Evolutionary conservation across 306 rosid species (phyloP).

Genomic region (Cucumis melo): DNA sequence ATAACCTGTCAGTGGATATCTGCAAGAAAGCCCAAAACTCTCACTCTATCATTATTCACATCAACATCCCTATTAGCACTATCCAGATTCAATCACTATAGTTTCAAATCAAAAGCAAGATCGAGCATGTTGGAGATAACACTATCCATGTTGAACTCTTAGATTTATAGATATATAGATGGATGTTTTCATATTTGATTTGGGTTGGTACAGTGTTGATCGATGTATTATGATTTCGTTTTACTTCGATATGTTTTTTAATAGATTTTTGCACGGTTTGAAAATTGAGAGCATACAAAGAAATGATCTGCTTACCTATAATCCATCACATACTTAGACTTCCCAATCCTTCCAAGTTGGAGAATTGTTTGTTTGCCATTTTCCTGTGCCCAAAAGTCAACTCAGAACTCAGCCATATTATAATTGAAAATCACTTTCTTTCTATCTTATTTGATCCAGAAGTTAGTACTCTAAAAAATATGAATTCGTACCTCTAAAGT

Average conservation of each 20-base stretch:
- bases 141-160: too few relatives aligned
- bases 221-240: neutral
- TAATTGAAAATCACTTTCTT: neutral
- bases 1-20: constrained; percentile 93
- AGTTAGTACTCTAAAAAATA: neutral
- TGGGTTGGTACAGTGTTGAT: neutral
- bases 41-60: neutral
- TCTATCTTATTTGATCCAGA: neutral
- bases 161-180: too few relatives aligned
- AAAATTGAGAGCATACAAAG: neutral
- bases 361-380: constrained; percentile 63
- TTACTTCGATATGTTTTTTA: neutral
- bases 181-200: neutral
- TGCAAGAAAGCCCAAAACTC: constrained; percentile 17
- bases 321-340: constrained; percentile 77
- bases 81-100: neutral
- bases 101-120: neutral
- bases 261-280: neutral
- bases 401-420: neutral
- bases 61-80: neutral
- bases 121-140: too few relatives aligned
- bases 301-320: constrained; percentile 38
- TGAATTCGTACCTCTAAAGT: constrained; percentile 48
- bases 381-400: constrained; percentile 26
- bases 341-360: constrained; percentile 80